A percentile compares a stretch with the other conserved stretches of the same genome.
phyloP scores from a whole-genome alignment of 148 eudicot species.

The Fagopyrum homotropicum region DNA sequence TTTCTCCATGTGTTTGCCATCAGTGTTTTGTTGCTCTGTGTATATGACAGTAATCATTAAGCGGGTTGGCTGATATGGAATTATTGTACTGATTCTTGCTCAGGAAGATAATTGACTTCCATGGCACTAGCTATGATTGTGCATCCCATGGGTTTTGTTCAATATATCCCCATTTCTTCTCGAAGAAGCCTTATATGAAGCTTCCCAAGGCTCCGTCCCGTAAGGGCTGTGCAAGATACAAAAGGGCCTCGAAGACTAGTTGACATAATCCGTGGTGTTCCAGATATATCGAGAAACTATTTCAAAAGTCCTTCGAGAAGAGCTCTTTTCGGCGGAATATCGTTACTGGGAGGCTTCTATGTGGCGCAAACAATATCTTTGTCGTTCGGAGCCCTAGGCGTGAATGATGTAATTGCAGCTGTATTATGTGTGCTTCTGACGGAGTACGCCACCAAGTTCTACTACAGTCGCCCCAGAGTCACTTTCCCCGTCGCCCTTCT shows the following conservation, averaged over 20 bases:
- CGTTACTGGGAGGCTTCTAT: slow-evolving; percentile 86
- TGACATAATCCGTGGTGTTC: slow-evolving; percentile 64
- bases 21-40: too few relatives aligned
- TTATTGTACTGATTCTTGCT: neutral
- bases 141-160: slow-evolving; percentile 27
- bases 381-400: slow-evolving; percentile 87
- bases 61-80: too few relatives aligned
- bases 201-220: slow-evolving; percentile 26
- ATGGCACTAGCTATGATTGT: slow-evolving; percentile 45
- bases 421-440: slow-evolving; percentile 78
- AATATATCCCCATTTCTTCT: slow-evolving; percentile 16
- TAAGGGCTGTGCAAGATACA: slow-evolving; percentile 60
- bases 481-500: slow-evolving; percentile 80
- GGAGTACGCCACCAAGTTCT: slow-evolving; percentile 76
- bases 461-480: slow-evolving; percentile 79
- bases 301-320: slow-evolving; percentile 72
- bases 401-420: slow-evolving; percentile 91
- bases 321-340: slow-evolving; percentile 89
- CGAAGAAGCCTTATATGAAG: slow-evolving; percentile 19
- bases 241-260: slow-evolving; percentile 61
- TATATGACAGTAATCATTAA: too few relatives aligned
- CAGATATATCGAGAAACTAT: slow-evolving; percentile 64
- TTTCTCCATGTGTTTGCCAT: too few relatives aligned
- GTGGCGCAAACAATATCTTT: slow-evolving; percentile 87
- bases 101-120: neutral